These are phyloP conservation scores for Penicillium expansum DNA, from an alignment of 2,329 filamentous ascomycete genomes.

Conservation along the genomic window DNA sequence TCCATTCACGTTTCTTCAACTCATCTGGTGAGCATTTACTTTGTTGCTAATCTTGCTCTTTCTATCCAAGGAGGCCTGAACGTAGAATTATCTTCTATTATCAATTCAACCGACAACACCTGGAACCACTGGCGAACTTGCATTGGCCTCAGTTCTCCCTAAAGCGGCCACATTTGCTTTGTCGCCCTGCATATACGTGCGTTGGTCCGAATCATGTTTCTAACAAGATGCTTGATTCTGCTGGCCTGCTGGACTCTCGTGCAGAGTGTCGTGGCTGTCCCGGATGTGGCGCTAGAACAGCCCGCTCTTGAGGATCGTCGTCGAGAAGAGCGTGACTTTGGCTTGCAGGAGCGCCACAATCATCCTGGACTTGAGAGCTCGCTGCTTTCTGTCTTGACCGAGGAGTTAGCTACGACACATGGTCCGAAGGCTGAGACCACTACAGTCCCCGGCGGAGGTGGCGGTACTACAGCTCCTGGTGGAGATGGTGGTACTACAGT, in stretches of 20 bases:
- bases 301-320: neutral
- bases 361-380: slow-evolving; percentile 2
- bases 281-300: slow-evolving; percentile 4
- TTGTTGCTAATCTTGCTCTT: neutral
- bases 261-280: slow-evolving; percentile 10
- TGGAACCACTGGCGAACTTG: neutral
- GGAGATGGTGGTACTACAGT: neutral
- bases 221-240: slow-evolving; percentile 16
- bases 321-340: neutral
- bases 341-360: slow-evolving; percentile 3
- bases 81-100: neutral
- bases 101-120: neutral
- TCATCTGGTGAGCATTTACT: neutral
- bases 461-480: neutral
- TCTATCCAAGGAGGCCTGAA: neutral
- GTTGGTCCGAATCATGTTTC: slow-evolving; percentile 18
- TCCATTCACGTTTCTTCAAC: neutral
- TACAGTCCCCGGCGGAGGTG: neutral
- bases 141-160: neutral
- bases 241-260: slow-evolving; percentile 19
- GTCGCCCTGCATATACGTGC: neutral
- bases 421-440: neutral
- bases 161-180: neutral
- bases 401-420: neutral
- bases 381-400: slow-evolving; percentile 8